Percentiles rank a stretch among this genome's conserved stretches.
Evolutionary conservation across 805 yeast species (phyloP).

Genomic region (Starmerella roubikii): DNA sequence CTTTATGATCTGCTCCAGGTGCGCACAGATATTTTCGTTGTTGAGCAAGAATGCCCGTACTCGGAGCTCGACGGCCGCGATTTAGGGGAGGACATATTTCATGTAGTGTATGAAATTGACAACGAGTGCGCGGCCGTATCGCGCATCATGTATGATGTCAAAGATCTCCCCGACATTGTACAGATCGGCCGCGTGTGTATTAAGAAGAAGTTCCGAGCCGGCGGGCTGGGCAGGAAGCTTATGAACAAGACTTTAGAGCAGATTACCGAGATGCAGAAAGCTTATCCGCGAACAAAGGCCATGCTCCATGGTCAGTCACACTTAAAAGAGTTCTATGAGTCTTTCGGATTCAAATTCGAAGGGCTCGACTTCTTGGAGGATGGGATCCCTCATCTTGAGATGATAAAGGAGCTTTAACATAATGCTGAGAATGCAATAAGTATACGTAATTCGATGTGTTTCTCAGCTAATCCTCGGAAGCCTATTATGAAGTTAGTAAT

Average conservation of each 20-base stretch:
- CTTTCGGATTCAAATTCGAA: constrained; percentile 13
- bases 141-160: constrained; percentile 10
- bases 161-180: background rate
- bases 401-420: constrained; percentile 2
- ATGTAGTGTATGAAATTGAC: constrained; percentile 8
- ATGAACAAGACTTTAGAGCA: constrained; percentile 3
- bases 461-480: no score
- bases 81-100: constrained; percentile 8
- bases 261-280: constrained; percentile 3
- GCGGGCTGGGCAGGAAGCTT: constrained; percentile 15
- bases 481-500: no score
- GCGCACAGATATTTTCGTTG: constrained; percentile 18
- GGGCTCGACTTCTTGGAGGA: constrained; percentile 18
- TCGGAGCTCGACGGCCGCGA: constrained; percentile 20
- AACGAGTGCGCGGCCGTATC: constrained; percentile 4
- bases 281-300: background rate
- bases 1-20: constrained; percentile 14
- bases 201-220: constrained; percentile 5
- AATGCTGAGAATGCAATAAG: background rate
- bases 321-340: constrained; percentile 16
- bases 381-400: constrained; percentile 18
- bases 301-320: constrained; percentile 19
- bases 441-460: background rate
- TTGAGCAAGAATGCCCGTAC: constrained; percentile 20
- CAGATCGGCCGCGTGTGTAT: constrained; percentile 19